These are phyloP conservation scores for Pythium volutum DNA, from an alignment of 352 stramenopile species.

Conservation along the genomic window DNA sequence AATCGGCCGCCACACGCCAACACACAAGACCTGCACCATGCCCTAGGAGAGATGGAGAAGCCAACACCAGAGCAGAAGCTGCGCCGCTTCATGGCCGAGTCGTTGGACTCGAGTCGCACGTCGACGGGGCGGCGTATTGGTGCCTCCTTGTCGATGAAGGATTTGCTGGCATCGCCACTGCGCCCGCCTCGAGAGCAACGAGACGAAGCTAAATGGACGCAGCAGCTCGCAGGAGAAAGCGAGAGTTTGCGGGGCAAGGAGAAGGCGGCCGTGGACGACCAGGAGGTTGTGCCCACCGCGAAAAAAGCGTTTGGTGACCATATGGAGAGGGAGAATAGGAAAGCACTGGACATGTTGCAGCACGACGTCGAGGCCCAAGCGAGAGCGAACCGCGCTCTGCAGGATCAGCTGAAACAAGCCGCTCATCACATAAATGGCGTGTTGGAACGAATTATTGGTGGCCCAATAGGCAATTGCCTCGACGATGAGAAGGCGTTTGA, in stretches of 20 bases:
- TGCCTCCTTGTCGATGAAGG: conserved; percentile 16
- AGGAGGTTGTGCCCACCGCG: too few relatives aligned
- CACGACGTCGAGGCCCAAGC: conserved; percentile 21
- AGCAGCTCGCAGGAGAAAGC: conserved; percentile 1
- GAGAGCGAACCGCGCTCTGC: conserved; percentile 7
- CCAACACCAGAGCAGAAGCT: conserved; percentile 9
- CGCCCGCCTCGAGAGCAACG: conserved; percentile 1
- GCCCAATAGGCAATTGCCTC: neutral
- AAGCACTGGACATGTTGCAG: conserved; percentile 16
- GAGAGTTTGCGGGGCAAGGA: neutral
- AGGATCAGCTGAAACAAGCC: conserved; percentile 7
- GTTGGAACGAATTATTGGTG: neutral
- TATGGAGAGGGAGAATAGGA: conserved; percentile 8
- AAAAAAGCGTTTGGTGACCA: conserved; percentile 5
- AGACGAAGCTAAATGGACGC: neutral
- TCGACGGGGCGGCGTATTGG: neutral
- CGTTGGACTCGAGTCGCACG: neutral
- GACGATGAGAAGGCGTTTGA: neutral
- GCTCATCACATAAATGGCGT: conserved; percentile 4
- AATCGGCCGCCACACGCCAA: conserved; percentile 2
- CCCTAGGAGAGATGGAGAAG: neutral
- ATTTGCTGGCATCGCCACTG: conserved; percentile 15
- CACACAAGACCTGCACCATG: too few relatives aligned
- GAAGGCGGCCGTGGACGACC: neutral
- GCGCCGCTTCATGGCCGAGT: conserved; percentile 9